Evolutionary conservation across 2,329 filamentous ascomycete genomes (phyloP).

Genomic region (Alternaria sp.): DNA sequence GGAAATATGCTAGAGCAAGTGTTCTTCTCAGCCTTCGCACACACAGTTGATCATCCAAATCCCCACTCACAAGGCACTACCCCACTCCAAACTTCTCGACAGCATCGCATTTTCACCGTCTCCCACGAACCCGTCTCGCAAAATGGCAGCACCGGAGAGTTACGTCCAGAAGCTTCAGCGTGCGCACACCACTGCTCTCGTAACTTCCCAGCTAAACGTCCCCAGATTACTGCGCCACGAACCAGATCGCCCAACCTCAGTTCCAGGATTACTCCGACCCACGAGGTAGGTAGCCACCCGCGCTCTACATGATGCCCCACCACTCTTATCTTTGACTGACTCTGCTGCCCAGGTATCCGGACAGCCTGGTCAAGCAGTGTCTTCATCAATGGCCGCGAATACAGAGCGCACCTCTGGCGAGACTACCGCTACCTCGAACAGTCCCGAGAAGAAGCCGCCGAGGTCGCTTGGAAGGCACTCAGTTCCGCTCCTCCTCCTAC

Average conservation of each 20-base stretch:
- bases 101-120: constrained; percentile 20
- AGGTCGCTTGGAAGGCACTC: constrained; percentile 46
- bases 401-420: constrained; percentile 46
- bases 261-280: constrained; percentile 50
- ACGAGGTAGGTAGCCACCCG: constrained; percentile 37
- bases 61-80: constrained; percentile 34
- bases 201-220: constrained; percentile 19
- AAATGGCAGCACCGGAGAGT: constrained; percentile 42
- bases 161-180: constrained; percentile 46
- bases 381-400: constrained; percentile 46
- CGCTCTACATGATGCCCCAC: neutral
- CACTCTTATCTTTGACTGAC: constrained; percentile 18
- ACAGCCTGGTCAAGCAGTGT: constrained; percentile 50
- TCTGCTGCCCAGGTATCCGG: constrained; percentile 36
- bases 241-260: constrained; percentile 47
- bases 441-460: constrained; percentile 48
- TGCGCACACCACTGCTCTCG: constrained; percentile 25
- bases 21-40: constrained; percentile 32
- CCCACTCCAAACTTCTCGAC: constrained; percentile 29
- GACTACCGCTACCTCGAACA: constrained; percentile 49
- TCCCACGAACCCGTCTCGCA: constrained; percentile 23
- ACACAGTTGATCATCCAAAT: constrained; percentile 29
- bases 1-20: constrained; percentile 29
- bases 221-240: constrained; percentile 43
- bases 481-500: constrained; percentile 19